Base-by-base conservation (phyloP, 2,329 filamentous ascomycete genomes). In the Verticillium albo-atrum region DNA sequence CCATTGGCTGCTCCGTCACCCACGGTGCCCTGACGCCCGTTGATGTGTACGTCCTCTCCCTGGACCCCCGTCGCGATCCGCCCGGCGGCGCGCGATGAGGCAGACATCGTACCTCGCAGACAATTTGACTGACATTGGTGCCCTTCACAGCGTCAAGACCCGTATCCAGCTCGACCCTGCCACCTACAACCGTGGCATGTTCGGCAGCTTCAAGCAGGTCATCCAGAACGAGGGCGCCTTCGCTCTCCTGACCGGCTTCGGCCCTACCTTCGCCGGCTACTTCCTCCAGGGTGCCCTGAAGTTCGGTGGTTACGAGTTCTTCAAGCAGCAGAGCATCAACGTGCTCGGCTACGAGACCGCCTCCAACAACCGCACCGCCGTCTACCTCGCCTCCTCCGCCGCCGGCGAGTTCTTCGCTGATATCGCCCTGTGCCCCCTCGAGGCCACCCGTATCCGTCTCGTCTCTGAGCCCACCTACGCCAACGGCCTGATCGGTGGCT, bases 1-100 rank as follows among this genome's bases (percentile, higher is more conserved):
- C 95, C 71, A 82, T 98, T 84, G 97, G 95, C 89, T 99, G 95
- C 81, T 95, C 93, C 71, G 82, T 98, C 81, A 99, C 95, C 75
- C 95, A 99, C 87, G 95, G 94, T 79, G 90, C 85, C 74, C 88
- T 98, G 72, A 99, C 95, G 69, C 95, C 95, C 74, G 92, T 99
- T 79, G 95, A 99, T 90, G 95, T 99, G 94, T 98, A 95, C 79
- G 94, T 91, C 50, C 59, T 56, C 14, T 54, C 42, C n/a, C n/a
- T 47, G n/a, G 42, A 47, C 25, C n/a, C 12, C 25, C 1, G 42
- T 47, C 42, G 42, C 42, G 42, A 23, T 10, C 37, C 20, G 9
- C 7, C n/a, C 17, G 42, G 42, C 15, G 17, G 1, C 1, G 12
- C 9, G n/a, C 42, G 10, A 47, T 20, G n/a, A 25, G 2, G 42